Evolutionary conservation across 805 yeast genomes (phyloP), one percentile per base, ranked within the genome.

Genomic region (Wickerhamiella spandovensis): DNA sequence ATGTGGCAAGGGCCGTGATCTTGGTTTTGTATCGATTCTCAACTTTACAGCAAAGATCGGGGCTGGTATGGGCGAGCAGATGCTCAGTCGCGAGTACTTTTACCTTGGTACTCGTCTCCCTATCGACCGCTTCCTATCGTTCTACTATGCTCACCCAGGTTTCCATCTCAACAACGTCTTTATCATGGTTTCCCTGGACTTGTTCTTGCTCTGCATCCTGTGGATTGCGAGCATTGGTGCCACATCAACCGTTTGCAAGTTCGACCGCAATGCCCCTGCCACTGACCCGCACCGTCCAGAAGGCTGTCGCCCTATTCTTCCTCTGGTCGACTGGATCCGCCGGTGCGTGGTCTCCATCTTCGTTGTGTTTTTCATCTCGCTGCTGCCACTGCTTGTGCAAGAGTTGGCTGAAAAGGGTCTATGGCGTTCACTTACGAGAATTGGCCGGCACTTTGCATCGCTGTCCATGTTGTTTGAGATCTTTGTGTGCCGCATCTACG

Each of bases 1-100:
- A 61, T 84, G 94, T 68, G 94, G 94, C 52, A 84, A 84, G 64
- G 94, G 94, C 43, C 72, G 94, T 63, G 92, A 84, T 69, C 72
- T 84, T 61, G 92, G 94, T 3, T 84, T 84, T 65, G 84, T 86
- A 2, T 83, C 92, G 2, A 84, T 84, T 60, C 73, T 82, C 65
- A 84, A 82, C 64, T 84, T 84, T 67, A 82, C 85, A 5, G 81
- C 90, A 21, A 84, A 84, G 61, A 84, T 84, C 64, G 94, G 94
- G 45, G 86, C 92, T 49, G 94, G 92, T 52, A 84, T 84, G 94
- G 90, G 92, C 46, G 94, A 84, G 61, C 94, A 84, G 62, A 79
- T 83, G 77, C 71, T 84, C 51, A 83, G 90, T 3, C 72, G 94
- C 58, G 94, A 84, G 63, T 84, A 84, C 65, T 84, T 77, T 64